A percentile compares a stretch with the other conserved stretches of the same genome.
phyloP scores from a whole-genome alignment of 2,329 filamentous ascomycete species.

The Ophiocordyceps sinensis region DNA sequence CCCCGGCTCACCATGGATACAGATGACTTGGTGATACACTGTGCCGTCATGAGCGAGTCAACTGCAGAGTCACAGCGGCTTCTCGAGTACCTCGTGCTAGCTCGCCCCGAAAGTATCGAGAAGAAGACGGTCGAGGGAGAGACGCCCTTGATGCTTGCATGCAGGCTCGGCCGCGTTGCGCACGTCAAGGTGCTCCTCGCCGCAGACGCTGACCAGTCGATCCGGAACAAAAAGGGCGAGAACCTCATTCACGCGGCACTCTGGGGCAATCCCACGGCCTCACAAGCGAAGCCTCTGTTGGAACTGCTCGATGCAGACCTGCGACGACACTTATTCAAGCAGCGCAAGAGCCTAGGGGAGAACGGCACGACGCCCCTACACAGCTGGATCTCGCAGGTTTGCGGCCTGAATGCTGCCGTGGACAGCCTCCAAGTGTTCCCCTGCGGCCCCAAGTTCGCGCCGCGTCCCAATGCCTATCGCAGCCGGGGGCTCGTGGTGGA shows the following conservation, averaged over 20 bases:
- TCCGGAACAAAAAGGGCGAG: conserved; percentile 42
- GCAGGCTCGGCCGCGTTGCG: conserved; percentile 35
- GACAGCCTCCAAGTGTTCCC: too few species aligned
- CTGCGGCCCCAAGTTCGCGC: too few species aligned
- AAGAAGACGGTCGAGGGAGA: conserved; percentile 40
- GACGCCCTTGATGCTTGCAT: conserved; percentile 58
- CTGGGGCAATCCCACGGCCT: conserved; percentile 14
- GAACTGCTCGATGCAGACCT: conserved; percentile 43
- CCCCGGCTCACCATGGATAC: neutral
- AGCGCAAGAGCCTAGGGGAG: conserved; percentile 36
- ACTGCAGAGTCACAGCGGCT: conserved; percentile 31
- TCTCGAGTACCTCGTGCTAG: conserved; percentile 51
- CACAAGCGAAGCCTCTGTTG: conserved; percentile 32
- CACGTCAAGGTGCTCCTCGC: conserved; percentile 47
- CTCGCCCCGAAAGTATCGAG: conserved; percentile 47
- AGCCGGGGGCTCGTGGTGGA: conserved; percentile 16
- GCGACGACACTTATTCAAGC: conserved; percentile 40
- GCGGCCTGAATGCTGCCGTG: conserved; percentile 5
- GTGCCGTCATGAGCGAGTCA: conserved; percentile 36
- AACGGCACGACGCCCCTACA: conserved; percentile 51
- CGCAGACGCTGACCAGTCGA: conserved; percentile 55
- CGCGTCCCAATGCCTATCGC: neutral
- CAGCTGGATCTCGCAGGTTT: conserved; percentile 30
- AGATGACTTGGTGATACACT: conserved; percentile 53
- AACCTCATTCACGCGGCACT: conserved; percentile 55